Evolutionary conservation across 768 basidiomycete species (phyloP), one percentile per base, ranked within the genome.

Genomic region (Psilocybe cubensis): DNA sequence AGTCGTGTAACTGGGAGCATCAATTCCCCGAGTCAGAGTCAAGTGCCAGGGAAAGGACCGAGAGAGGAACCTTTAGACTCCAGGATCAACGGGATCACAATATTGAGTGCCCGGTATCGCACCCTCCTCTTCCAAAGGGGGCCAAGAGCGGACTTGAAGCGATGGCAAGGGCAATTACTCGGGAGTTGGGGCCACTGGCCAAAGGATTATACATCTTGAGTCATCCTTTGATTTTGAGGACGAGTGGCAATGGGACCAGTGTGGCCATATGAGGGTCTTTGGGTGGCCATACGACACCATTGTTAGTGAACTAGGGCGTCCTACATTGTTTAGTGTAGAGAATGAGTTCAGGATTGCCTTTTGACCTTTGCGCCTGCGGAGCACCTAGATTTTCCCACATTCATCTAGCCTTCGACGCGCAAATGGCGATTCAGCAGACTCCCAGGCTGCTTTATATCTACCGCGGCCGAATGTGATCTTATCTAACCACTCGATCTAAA

Each of bases 11-110:
- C 41, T 29, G 42, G 44, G 44, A 43, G 45, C 24, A 48, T 40
- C n/a, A 20, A 23, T 28, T 58, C 38, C 57, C 57, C 57, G 57
- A 58, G 57, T 24, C 42, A 58, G 28, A 29, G 17, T 31, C 27
- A 29, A 48, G 27, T 7, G 18, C 12, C 42, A 44, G 42, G n/a
- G 27, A 28, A 18, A 48, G 25, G 25, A 10, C 46, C 25, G 46
- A 48, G 46, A n/a, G n/a, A 1, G 46, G 28, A 9, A 17, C 27
- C 17, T 29, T 48, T 18, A n/a, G 28, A 23, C 28, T 28, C 17
- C n/a, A 38, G 35, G 35, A 38, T 17, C 35, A 38, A 38, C n/a
- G 35, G 35, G 14, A 38, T 5, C 35, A 38, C 5, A 4, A 33
- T 38, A 38, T 38, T 33, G 31, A 38, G 35, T 38, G 35, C 35